Conservation (phyloP, 352 stramenopile genomes). For the Globisporangium okanoganense region DNA sequence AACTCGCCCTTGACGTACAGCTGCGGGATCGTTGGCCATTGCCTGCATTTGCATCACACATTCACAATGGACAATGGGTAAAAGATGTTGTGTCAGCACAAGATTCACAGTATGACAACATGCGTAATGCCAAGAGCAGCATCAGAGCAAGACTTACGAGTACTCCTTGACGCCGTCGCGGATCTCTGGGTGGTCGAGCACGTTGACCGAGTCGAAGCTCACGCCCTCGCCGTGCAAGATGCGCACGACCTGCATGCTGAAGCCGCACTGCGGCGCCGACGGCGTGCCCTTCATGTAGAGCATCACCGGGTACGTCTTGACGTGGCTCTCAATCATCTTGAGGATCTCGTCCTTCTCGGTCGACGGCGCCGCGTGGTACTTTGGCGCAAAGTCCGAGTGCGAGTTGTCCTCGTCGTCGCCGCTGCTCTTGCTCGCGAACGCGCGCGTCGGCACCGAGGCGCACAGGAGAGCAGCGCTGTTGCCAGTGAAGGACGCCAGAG, state of each 20-base stretch:
- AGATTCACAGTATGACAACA: background rate
- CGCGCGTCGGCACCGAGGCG: constrained; percentile 13
- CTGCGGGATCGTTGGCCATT: constrained; percentile 97
- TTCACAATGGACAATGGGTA: background rate
- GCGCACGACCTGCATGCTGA: constrained; percentile 95
- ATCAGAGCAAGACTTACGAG: constrained; percentile 66
- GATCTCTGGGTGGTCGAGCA: constrained; percentile 98
- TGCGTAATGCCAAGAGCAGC: background rate
- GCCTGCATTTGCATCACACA: constrained; percentile 31
- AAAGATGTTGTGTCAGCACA: background rate
- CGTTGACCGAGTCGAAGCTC: constrained; percentile 98
- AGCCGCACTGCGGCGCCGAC: constrained; percentile 95
- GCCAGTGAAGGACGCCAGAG: background rate
- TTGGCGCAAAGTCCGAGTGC: constrained; percentile 88
- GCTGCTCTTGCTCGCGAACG: constrained; percentile 41
- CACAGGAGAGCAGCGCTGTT: constrained; percentile 1
- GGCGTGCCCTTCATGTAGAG: constrained; percentile 99
- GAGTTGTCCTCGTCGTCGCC: constrained; percentile 36
- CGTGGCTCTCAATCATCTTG: constrained; percentile 89
- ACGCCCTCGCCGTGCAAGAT: constrained; percentile 91
- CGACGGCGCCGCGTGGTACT: constrained; percentile 84
- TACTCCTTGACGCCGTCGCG: constrained; percentile 98
- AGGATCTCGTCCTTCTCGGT: constrained; percentile 86
- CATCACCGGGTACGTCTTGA: constrained; percentile 94
- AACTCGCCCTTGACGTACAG: constrained; percentile 99